Evolutionary conservation across 768 basidiomycete species (phyloP), one percentile per base, ranked within the genome.

Genomic region (Suillus americanus): DNA sequence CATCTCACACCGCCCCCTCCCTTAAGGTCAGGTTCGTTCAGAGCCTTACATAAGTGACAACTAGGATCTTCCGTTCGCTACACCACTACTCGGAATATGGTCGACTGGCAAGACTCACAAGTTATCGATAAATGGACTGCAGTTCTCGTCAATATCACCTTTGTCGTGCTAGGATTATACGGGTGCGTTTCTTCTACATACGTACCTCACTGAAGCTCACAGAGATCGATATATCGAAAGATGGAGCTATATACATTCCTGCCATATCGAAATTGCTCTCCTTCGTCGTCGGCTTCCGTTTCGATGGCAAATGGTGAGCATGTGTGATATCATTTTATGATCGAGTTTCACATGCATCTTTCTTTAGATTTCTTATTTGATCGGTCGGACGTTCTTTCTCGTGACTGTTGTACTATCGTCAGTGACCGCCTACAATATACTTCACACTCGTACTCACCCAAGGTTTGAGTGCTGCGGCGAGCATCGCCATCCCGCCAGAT

Each of bases 241-340:
- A 6, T 74, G 73, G 74, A 68, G 72, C 25, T 74, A 72, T 16
- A n/a, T 69, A 5, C 63, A 57, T 9, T 64, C 71, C 1, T 64
- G 65, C 3, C 60, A 43, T 10, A 62, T 74, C 10, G 73, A 74
- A 63, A 69, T 56, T 38, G 66, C 68, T n/a, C n/a, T n/a, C n/a
- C n/a, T n/a, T n/a, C n/a, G n/a, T n/a, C 53, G 65, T 18, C 63
- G 61, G 40, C 35, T 72, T 8, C n/a, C n/a, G n/a, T n/a, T n/a
- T n/a, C n/a, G n/a, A n/a, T 75, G 68, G 73, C 40, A 63, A 40
- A 67, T 74, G 40, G 74, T 74, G 43, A 71, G 72, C 12, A 18
- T 56, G 9, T 2, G n/a, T n/a, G 12, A 2, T 63, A 8, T 10
- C 7, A 2, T 38, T n/a, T 5, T 3, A 25, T 10, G 13, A 20